A percentile compares a stretch with the other conserved stretches of the same genome.
Evolutionary conservation across 1,139 yeast genomes (phyloP).

Genomic region (Candida smagusa): DNA sequence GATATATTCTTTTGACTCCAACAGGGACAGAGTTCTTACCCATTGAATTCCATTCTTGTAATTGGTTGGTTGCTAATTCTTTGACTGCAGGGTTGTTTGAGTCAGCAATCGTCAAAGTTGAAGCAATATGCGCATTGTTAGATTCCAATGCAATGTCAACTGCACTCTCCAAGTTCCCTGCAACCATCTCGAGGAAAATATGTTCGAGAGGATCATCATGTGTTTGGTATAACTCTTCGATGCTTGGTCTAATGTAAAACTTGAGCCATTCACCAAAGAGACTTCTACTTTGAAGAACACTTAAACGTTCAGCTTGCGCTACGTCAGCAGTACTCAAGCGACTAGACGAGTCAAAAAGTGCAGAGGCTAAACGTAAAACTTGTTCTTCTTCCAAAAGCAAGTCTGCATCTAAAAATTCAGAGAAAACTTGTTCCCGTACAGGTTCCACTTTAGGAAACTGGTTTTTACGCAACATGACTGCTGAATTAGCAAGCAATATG

Average conservation of each 20-base stretch:
- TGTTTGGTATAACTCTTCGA: constrained; percentile 16
- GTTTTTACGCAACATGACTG: constrained; percentile 20
- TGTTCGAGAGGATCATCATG: constrained; percentile 39
- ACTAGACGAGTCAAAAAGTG: constrained; percentile 48
- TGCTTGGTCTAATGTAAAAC: constrained; percentile 17
- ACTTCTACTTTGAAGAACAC: constrained; percentile 32
- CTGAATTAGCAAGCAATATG: constrained; percentile 15
- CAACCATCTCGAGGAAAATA: constrained; percentile 51
- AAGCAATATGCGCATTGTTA: constrained; percentile 66
- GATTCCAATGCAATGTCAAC: constrained; percentile 55
- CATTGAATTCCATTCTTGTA: constrained; percentile 60
- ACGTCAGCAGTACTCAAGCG: constrained; percentile 21
- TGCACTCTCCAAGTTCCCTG: constrained; percentile 62
- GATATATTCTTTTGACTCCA: constrained; percentile 55
- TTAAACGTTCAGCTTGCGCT: constrained; percentile 19
- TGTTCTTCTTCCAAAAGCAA: constrained; percentile 11
- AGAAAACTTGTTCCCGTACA: constrained; percentile 21
- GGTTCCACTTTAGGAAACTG: constrained; percentile 24
- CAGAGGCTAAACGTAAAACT: constrained; percentile 49
- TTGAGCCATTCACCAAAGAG: constrained; percentile 42
- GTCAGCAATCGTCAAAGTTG: constrained; percentile 66
- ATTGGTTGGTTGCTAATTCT: constrained; percentile 55
- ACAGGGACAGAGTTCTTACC: constrained; percentile 45
- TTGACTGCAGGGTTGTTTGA: constrained; percentile 61
- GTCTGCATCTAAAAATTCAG: constrained; percentile 15